Evolutionary conservation across 2,329 filamentous ascomycete species (phyloP).

Genomic region (Penicillium concentricum): DNA sequence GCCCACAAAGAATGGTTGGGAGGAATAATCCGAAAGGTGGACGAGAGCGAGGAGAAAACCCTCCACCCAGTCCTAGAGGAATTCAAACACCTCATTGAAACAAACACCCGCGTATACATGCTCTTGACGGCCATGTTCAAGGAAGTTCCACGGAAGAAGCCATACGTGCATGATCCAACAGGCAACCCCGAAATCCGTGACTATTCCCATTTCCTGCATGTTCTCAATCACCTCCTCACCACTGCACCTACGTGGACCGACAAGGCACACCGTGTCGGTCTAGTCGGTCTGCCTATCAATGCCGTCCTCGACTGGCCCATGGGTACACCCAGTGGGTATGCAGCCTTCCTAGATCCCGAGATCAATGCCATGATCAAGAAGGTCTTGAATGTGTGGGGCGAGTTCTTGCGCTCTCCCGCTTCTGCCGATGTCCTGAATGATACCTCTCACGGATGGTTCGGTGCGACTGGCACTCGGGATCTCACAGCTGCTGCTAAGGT

Average conservation of each 20-base stretch:
- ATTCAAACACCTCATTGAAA: constrained; percentile 66
- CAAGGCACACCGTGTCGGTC: constrained; percentile 35
- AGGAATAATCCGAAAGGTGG: constrained; percentile 55
- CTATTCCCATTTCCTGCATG: constrained; percentile 64
- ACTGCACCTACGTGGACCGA: constrained; percentile 34
- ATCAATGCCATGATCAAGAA: constrained; percentile 55
- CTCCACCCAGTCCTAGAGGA: constrained; percentile 63
- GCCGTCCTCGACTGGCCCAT: constrained; percentile 61
- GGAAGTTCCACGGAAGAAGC: constrained; percentile 61
- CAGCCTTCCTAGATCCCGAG: constrained; percentile 53
- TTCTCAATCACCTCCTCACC: constrained; percentile 58
- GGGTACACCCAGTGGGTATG: constrained; percentile 54
- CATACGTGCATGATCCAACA: constrained; percentile 62
- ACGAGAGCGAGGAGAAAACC: constrained; percentile 46
- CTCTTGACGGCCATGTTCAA: constrained; percentile 67
- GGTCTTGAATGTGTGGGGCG: constrained; percentile 56
- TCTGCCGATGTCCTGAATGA: constrained; percentile 53
- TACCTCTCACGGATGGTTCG: constrained; percentile 56
- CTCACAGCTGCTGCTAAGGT: constrained; percentile 34
- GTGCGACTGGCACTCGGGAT: constrained; percentile 48
- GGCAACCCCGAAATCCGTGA: constrained; percentile 63
- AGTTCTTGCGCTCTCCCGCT: constrained; percentile 51
- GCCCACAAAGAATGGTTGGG: constrained; percentile 64
- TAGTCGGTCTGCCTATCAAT: constrained; percentile 58
- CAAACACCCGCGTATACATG: constrained; percentile 63